These are phyloP conservation scores for Colletotrichum neosansevieriae DNA, from an alignment of 2,329 filamentous ascomycete genomes.

Conservation along the genomic window DNA sequence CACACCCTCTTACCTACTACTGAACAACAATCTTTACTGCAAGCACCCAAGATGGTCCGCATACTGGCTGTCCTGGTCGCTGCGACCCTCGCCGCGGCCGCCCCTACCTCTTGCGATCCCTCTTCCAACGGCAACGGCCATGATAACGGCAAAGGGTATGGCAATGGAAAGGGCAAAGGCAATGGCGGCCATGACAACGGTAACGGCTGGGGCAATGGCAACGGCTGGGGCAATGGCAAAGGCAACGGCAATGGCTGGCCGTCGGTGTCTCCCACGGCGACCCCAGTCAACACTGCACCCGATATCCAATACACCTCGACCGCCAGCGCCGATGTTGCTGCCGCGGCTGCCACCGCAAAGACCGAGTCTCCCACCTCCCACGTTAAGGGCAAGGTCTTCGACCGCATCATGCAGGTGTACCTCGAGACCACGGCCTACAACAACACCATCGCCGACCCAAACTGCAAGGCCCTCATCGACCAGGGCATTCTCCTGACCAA, in stretches of 20 bases:
- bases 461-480: conserved; percentile 46
- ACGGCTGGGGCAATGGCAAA: neutral
- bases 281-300: conserved; percentile 11
- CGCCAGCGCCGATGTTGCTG: conserved; percentile 60
- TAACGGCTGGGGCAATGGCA: neutral
- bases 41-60: conserved; percentile 7
- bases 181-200: neutral
- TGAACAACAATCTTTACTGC: neutral
- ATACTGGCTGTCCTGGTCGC: conserved; percentile 11
- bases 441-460: conserved; percentile 69
- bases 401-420: conserved; percentile 81
- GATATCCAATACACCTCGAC: conserved; percentile 62
- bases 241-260: neutral
- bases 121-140: neutral
- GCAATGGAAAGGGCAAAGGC: neutral
- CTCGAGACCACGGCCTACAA: conserved; percentile 81
- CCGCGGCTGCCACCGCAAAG: conserved; percentile 70
- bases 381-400: conserved; percentile 78
- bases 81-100: conserved; percentile 3
- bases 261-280: neutral
- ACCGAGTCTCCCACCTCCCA: conserved; percentile 70
- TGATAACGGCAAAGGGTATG: neutral
- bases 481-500: conserved; percentile 49
- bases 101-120: neutral
- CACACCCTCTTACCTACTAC: neutral